Conservation (phyloP, 805 yeast species). For the Myxozyma sirexii region DNA sequence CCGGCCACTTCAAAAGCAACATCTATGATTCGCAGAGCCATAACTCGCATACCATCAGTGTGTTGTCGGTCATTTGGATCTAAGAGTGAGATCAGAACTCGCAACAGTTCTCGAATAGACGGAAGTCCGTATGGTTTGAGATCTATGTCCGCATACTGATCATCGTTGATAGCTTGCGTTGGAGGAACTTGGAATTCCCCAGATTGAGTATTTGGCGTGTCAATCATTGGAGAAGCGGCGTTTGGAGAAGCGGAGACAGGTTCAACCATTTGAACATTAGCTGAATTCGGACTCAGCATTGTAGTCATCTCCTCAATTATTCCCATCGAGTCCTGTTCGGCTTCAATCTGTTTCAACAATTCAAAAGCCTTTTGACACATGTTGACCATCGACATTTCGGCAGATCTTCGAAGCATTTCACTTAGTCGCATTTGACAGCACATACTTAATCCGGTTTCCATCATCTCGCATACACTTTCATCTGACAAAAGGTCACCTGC, state of each 20-base stretch:
- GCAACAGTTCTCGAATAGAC: constrained; percentile 74
- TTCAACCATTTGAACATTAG: constrained; percentile 55
- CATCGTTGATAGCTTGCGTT: constrained; percentile 12
- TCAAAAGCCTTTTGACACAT: constrained; percentile 71
- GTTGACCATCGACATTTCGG: constrained; percentile 75
- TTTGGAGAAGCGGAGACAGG: constrained; percentile 43
- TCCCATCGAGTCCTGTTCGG: constrained; percentile 44
- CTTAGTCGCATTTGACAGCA: constrained; percentile 92
- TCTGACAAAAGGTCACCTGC: constrained; percentile 71
- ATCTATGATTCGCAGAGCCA: constrained; percentile 75
- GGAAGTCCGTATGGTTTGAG: constrained; percentile 63
- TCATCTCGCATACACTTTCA: constrained; percentile 81
- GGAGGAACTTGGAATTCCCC: constrained; percentile 25
- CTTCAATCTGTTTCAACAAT: constrained; percentile 59
- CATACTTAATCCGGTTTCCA: constrained; percentile 86
- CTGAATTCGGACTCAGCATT: constrained; percentile 48
- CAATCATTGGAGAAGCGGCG: constrained; percentile 14
- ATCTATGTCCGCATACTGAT: constrained; percentile 27
- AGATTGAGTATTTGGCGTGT: constrained; percentile 22
- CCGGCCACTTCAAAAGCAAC: constrained; percentile 85
- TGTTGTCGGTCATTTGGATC: constrained; percentile 85
- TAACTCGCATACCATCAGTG: constrained; percentile 81
- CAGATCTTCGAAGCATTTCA: constrained; percentile 84
- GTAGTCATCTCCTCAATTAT: constrained; percentile 41
- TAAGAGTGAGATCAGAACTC: constrained; percentile 73